phyloP scores from a whole-genome alignment of 106 monocot genomes.

The Apostasia ramifera region DNA sequence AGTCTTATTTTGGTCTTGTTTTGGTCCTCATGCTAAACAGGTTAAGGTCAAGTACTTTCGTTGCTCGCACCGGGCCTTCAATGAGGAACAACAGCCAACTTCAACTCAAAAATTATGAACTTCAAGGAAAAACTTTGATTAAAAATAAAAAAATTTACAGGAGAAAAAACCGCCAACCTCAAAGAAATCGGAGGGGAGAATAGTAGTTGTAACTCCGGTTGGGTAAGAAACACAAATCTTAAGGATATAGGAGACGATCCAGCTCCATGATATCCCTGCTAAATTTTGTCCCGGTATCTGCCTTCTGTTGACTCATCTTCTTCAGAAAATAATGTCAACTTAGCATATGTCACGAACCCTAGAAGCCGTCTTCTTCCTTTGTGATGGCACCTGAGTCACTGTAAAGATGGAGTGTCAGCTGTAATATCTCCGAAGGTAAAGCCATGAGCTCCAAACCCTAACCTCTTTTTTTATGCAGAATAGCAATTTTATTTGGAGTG shows the following conservation, averaged over 20 bases:
- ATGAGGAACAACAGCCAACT: not conserved
- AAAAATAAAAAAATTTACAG: too few relatives aligned
- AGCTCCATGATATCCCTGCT: constrained; percentile 57
- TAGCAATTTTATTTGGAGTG: too few relatives aligned
- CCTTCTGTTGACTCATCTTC: constrained; percentile 10
- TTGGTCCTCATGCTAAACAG: too few relatives aligned
- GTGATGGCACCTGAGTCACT: not conserved
- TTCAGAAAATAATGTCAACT: constrained; percentile 34
- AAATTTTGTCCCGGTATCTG: constrained; percentile 7
- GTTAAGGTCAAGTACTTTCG: constrained; percentile 35
- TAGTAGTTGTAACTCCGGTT: constrained; percentile 83
- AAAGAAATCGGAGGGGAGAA: constrained; percentile 88
- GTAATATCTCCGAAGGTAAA: not conserved
- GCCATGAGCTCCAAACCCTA: not conserved
- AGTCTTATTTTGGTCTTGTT: too few relatives aligned
- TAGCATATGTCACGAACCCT: constrained; percentile 69
- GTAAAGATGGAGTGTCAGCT: not conserved
- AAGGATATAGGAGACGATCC: constrained; percentile 66
- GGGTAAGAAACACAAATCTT: constrained; percentile 79
- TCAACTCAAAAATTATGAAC: not conserved
- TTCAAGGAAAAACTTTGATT: too few relatives aligned
- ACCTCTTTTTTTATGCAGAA: too few relatives aligned
- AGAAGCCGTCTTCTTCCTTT: constrained; percentile 56
- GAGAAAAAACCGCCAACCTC: constrained; percentile 24
- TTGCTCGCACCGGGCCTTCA: constrained; percentile 82